Evolutionary conservation across 345 rosid genomes (phyloP), one percentile per base, ranked within the genome.

Genomic region (Acer campestre): DNA sequence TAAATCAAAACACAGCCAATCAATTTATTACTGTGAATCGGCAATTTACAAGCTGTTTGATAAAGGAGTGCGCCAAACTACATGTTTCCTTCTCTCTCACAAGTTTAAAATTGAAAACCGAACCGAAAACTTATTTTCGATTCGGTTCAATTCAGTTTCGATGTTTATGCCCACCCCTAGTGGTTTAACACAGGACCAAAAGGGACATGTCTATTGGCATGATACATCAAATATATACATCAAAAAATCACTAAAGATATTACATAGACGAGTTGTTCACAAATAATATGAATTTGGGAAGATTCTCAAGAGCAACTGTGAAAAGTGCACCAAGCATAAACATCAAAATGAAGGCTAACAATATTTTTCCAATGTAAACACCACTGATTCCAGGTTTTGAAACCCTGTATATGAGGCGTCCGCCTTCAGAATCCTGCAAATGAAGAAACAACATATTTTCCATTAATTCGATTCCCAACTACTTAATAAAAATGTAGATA

Each of bases 251-350:
- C 13, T 2, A 51, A 51, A 44, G 11, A 35, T 63, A 35, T 82
- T 80, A 85, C 82, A 86, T 79, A 75, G 69, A 75, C 8, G 93
- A 84, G 80, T 85, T 89, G 80, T 85, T 89, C 51, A 94, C 61
- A 51, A 85, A 82, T 70, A 85, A 73, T 46, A 92, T 79, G 27
- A 91, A 65, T 67, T 38, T 77, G 25, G 97, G 97, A 83, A 94
- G 97, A 80, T 86, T 89, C 79, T 95, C 95, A n/a, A 95, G 97
- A 55, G 90, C 94, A 70, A 91, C 0, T 44, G 91, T 89, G 67
- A 93, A 89, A 73, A 86, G 59, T 12, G 88, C 93, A 71, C 93
- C 98, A 38, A 95, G 88, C 38, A 85, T 53, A 77, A 91, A 93
- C 80, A 93, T 88, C 51, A 93, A 66, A 61, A 90, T 4, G 74